Evolutionary conservation across 2,329 filamentous ascomycete genomes (phyloP).

Genomic region (Leptodontidium sp.): DNA sequence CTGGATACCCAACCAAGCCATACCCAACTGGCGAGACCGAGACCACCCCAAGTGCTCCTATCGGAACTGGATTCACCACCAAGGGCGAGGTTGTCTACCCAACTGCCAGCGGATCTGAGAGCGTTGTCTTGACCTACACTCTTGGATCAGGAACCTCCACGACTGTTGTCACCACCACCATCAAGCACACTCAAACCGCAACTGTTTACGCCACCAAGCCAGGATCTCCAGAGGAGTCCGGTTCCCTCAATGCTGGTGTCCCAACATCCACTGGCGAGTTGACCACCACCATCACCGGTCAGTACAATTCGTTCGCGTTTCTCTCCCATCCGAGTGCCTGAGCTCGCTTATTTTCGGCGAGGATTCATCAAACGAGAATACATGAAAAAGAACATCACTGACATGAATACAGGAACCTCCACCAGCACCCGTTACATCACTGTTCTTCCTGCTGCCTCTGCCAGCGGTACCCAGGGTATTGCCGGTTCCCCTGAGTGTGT

Average conservation of each 20-base stretch:
- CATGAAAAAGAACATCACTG: background rate
- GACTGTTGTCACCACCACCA: conserved; percentile 55
- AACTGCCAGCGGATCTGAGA: conserved; percentile 21
- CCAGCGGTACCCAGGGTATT: conserved; percentile 15
- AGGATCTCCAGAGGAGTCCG: conserved; percentile 18
- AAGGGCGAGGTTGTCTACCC: conserved; percentile 19
- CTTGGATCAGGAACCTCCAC: conserved; percentile 51
- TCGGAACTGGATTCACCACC: conserved; percentile 29
- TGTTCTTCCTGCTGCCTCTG: conserved; percentile 26
- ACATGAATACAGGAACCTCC: conserved; percentile 18
- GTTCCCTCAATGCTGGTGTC: conserved; percentile 19
- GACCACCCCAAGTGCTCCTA: conserved; percentile 21
- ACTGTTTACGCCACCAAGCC: conserved; percentile 41
- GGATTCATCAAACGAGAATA: background rate
- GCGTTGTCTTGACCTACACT: conserved; percentile 51
- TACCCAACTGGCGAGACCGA: conserved; percentile 17
- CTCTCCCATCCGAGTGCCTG: no score
- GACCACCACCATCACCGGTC: conserved; percentile 31
- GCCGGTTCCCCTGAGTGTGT: conserved; percentile 29
- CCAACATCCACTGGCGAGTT: conserved; percentile 16
- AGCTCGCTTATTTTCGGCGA: background rate
- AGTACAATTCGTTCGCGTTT: background rate
- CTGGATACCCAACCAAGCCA: conserved; percentile 13
- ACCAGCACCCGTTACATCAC: conserved; percentile 35
- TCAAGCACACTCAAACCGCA: conserved; percentile 50